phyloP scores from a whole-genome alignment of 768 basidiomycete genomes.

The Gloeophyllum trabeum region DNA sequence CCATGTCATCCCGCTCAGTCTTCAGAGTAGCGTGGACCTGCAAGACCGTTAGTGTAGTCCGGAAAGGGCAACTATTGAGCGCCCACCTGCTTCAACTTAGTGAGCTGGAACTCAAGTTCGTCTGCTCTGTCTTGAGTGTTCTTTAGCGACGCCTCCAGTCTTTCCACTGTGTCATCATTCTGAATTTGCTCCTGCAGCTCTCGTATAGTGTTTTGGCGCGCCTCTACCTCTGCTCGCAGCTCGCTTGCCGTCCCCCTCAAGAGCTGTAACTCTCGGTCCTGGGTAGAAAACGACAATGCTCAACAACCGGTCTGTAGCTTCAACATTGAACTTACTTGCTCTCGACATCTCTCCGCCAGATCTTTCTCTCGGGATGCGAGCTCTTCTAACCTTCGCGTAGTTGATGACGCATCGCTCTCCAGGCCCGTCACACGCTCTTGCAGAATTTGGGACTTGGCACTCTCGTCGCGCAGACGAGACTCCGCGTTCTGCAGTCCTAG shows the following conservation, averaged over 20 bases:
- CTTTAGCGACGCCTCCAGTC: conserved; percentile 59
- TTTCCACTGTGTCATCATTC: conserved; percentile 72
- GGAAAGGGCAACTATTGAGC: neutral
- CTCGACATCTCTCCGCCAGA: conserved; percentile 34
- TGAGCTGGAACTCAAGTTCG: conserved; percentile 74
- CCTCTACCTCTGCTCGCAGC: conserved; percentile 39
- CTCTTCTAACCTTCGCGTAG: conserved; percentile 26
- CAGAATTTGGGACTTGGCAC: conserved; percentile 25
- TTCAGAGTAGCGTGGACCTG: conserved; percentile 51
- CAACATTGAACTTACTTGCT: conserved; percentile 35
- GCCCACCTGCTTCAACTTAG: conserved; percentile 66
- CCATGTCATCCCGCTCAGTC: conserved; percentile 47
- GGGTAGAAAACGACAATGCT: conserved; percentile 4
- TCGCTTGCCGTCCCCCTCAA: conserved; percentile 43
- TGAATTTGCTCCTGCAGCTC: conserved; percentile 78
- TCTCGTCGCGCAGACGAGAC: conserved; percentile 30
- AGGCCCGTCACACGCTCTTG: conserved; percentile 10
- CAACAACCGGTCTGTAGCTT: neutral
- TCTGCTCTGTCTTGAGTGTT: conserved; percentile 76
- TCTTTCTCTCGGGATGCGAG: conserved; percentile 43
- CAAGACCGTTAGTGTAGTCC: conserved; percentile 1
- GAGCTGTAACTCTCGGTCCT: conserved; percentile 72
- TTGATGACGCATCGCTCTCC: conserved; percentile 24
- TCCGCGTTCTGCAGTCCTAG: conserved; percentile 35
- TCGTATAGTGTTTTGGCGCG: conserved; percentile 44